Evolutionary conservation across 2,329 filamentous ascomycete species (phyloP), one percentile per base, ranked within the genome.

Genomic region (Trichoderma cornu-damae): DNA sequence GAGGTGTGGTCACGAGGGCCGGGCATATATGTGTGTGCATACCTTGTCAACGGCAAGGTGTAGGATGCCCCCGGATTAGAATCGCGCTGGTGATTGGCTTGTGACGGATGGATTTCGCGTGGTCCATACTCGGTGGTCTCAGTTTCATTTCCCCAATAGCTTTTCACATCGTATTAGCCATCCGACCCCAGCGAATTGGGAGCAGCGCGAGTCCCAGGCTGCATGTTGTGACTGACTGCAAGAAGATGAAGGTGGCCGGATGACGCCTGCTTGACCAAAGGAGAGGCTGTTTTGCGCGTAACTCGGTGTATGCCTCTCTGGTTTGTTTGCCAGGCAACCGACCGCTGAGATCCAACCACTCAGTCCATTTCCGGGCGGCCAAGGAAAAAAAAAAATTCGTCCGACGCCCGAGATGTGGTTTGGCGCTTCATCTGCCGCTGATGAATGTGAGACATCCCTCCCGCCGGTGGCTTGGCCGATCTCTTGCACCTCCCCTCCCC

Each of bases 401-500:
- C n/a, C n/a, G n/a, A 46, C 51, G 42, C 32, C 46, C 34, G 20
- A 20, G 16, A 46, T 37, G 30, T 34, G 22, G 51, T 28, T 54
- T 54, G 42, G 46, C 20, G 28, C 40, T 54, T 42, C n/a, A n/a
- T n/a, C 22, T 53, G 28, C 22, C 18, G 51, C 28, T 22, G 40
- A 20, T 46, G 51, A 35, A 54, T 46, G 51, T 54, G 42, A 54
- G 51, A 54, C 51, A 54, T 54, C 18, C n/a, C 38, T 46, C 32
- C 51, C 40, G 42, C 49, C 2, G n/a, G 40, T 46, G 42, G 51
- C 51, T 54, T 54, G 51, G 51, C 40, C 30, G 40, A 54, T 54
- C 51, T 37, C 11, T 20, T 37, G n/a, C n/a, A n/a, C n/a, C n/a
- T n/a, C n/a, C n/a, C n/a, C n/a, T 32, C 40, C 51, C 51, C 30